Conservation (phyloP, 1,284 basidiomycete species). For the Erythrobasidium hasegawianum region DNA sequence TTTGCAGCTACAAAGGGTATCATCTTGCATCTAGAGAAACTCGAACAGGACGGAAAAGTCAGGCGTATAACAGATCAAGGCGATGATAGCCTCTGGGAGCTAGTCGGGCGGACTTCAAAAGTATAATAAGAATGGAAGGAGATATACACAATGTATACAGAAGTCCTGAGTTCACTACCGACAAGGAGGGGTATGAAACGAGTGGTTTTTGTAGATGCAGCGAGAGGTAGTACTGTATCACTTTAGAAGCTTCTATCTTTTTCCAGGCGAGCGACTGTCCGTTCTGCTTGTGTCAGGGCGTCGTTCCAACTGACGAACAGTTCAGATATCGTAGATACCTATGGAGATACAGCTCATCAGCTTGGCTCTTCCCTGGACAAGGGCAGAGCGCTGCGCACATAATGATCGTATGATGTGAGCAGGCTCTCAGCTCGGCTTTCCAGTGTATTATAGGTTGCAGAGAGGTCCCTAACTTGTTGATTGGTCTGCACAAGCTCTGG, state of each 20-base stretch:
- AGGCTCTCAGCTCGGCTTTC: conserved; percentile 37
- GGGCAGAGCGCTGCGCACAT: too few species aligned
- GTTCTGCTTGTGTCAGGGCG: conserved; percentile 40
- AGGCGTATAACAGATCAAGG: conserved; percentile 18
- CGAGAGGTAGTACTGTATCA: neutral
- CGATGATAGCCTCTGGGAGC: conserved; percentile 16
- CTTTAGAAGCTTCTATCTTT: conserved; percentile 13
- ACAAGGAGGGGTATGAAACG: neutral
- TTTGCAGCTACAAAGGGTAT: conserved; percentile 67
- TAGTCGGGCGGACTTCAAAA: conserved; percentile 12
- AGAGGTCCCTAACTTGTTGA: conserved; percentile 16
- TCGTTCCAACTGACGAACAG: conserved; percentile 45
- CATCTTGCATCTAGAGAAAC: conserved; percentile 68
- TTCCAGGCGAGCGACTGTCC: conserved; percentile 38
- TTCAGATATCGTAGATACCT: conserved; percentile 45
- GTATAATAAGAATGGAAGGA: too few species aligned
- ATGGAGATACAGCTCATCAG: too few species aligned
- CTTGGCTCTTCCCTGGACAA: too few species aligned
- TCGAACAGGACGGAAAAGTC: conserved; percentile 65
- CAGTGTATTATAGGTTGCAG: conserved; percentile 26
- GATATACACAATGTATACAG: too few species aligned
- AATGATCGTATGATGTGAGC: conserved; percentile 42
- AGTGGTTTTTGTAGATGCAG: neutral
- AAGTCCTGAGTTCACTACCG: too few species aligned
- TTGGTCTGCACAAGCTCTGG: conserved; percentile 15